Conservation (phyloP, 768 basidiomycete species). For the Pisolithus sp. region DNA sequence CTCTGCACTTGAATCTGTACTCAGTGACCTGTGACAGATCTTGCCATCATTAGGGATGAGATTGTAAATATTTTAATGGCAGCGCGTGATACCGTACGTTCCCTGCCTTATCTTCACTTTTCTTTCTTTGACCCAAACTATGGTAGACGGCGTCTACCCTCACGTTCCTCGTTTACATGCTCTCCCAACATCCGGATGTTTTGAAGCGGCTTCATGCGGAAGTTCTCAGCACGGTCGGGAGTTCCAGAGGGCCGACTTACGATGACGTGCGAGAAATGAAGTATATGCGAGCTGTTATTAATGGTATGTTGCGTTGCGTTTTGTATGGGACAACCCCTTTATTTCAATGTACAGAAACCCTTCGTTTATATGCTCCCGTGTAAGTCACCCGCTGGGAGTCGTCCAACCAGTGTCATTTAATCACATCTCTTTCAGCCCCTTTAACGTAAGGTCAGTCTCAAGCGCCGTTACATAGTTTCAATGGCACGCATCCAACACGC, state of each 20-base stretch:
- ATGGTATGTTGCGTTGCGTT: slow-evolving; percentile 14
- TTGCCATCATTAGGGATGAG: too few relatives aligned
- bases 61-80: slow-evolving; percentile 27
- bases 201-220: slow-evolving; percentile 21
- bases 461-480: not conserved
- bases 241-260: slow-evolving; percentile 19
- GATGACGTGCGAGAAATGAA: too few relatives aligned
- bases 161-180: too few relatives aligned
- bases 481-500: not conserved
- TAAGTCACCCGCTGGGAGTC: slow-evolving; percentile 8
- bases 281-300: slow-evolving; percentile 10
- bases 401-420: not conserved
- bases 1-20: not conserved
- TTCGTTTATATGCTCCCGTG: slow-evolving; percentile 27
- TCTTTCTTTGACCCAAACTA: not conserved
- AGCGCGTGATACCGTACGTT: slow-evolving; percentile 27
- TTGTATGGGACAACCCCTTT: not conserved
- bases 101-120: not conserved
- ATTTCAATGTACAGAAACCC: slow-evolving; percentile 17
- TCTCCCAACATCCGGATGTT: too few relatives aligned
- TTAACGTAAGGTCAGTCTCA: slow-evolving; percentile 16
- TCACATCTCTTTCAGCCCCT: slow-evolving; percentile 12
- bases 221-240: slow-evolving; percentile 22
- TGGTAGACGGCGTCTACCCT: too few relatives aligned
- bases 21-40: too few relatives aligned